Evolutionary conservation across 2,329 filamentous ascomycete genomes (phyloP), one percentile per base, ranked within the genome.

Genomic region (Fusarium guadeloupense): DNA sequence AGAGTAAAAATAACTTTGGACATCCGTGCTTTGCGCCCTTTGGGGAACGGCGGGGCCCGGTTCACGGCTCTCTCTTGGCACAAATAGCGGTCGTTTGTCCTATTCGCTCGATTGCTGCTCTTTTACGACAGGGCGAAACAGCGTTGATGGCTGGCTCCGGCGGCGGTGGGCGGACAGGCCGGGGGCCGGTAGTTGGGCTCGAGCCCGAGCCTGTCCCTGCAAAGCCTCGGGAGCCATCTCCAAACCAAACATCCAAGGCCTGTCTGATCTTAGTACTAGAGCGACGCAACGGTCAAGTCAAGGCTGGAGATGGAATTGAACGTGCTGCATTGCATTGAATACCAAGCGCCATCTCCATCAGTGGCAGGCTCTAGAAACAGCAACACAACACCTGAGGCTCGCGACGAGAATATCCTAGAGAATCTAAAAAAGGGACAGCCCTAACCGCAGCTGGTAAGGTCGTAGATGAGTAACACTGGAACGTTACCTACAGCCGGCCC

Each of bases 1-100:
- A 49, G 54, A 53, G 59, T 72, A 73, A 72, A 72, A 73, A 73
- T 72, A 73, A 71, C 71, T 66, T 66, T 66, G 21, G 42, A 43
- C 26, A 66, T 59, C 68, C 66, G 64, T 68, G 68, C 68, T 65
- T 19, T 35, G 17, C 23, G 14, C 28, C 28, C 28, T 30, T 30
- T 10, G 28, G 28, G 28, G 28, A 30, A 30, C 44, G 37, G 52
- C 33, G 53, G 54, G 25, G 23, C 45, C 33, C 37, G 45, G 55
- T 34, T 60, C 17, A 58, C 37, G 48, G 44, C 56, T 54, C 39
- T 41, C 28, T 41, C 33, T 55, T 52, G 54, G 53, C 34, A 30
- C 39, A 59, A 60, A 20, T 43, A 48, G 61, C 42, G 38, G 56
- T 42, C 40, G 34, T 28, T 16, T 31, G 17, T 53, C 44, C 43